Conservation (phyloP, 805 yeast genomes). For the Ogataea paradorogensis region DNA sequence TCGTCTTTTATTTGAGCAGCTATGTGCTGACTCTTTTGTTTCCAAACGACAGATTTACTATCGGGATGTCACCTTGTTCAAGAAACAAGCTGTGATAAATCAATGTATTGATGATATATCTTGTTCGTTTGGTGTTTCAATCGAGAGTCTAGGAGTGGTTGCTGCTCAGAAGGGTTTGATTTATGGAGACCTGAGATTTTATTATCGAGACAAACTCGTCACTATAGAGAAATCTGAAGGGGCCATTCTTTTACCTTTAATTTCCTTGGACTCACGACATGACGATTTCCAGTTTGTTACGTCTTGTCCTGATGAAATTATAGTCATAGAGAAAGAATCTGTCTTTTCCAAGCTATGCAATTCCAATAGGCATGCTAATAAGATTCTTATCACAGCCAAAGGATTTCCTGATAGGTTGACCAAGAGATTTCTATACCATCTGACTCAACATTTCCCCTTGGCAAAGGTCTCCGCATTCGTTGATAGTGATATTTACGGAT, state of each 20-base stretch:
- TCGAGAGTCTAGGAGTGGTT: slow-evolving; percentile 41
- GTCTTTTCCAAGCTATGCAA: slow-evolving; percentile 37
- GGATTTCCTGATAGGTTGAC: slow-evolving; percentile 67
- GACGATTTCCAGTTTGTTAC: slow-evolving; percentile 16
- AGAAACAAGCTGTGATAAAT: slow-evolving; percentile 42
- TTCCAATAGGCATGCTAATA: slow-evolving; percentile 4
- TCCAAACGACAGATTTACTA: slow-evolving; percentile 60
- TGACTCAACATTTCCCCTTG: slow-evolving; percentile 20
- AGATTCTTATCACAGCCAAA: slow-evolving; percentile 54
- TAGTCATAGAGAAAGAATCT: slow-evolving; percentile 54
- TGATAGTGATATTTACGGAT: slow-evolving; percentile 67
- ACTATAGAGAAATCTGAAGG: slow-evolving; percentile 16
- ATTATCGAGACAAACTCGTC: slow-evolving; percentile 13
- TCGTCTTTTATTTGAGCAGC: slow-evolving; percentile 18
- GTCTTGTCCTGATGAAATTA: slow-evolving; percentile 30
- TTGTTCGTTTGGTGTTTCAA: slow-evolving; percentile 36
- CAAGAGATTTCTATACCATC: slow-evolving; percentile 35
- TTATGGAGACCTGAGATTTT: slow-evolving; percentile 36
- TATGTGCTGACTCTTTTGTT: slow-evolving; percentile 20
- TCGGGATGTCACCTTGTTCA: slow-evolving; percentile 51
- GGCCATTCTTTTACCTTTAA: slow-evolving; percentile 38
- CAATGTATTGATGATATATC: slow-evolving; percentile 38
- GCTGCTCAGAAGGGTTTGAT: slow-evolving; percentile 59
- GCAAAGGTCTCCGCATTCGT: slow-evolving; percentile 47
- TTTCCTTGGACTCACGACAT: slow-evolving; percentile 25